Evolutionary conservation across 2,329 filamentous ascomycete genomes (phyloP), one percentile per base, ranked within the genome.

Genomic region (Fusarium coicis): DNA sequence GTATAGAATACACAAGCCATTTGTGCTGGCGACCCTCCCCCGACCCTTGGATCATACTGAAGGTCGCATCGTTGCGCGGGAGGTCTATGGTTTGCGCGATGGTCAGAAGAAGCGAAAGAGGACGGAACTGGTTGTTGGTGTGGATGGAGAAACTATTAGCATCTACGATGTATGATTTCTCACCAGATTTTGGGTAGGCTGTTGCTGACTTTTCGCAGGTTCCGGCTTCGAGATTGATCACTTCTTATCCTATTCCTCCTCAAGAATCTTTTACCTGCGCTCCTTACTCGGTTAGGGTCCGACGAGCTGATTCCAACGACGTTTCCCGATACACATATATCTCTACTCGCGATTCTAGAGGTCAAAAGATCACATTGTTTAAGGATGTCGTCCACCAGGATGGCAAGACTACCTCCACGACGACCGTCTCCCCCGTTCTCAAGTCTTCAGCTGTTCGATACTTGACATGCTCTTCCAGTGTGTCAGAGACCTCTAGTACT

Each of bases 171-270:
- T 91, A 75, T 75, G 88, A 79, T 34, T 8, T 19, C 11, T 26
- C 7, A 8, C 8, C 28, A 26, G 21, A 19, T 28, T 10, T 23
- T 36, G 26, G 37, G 19, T n/a, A 19, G 19, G 18, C 26, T 61
- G n/a, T 56, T 58, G 32, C 63, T 72, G 58, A 68, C 49, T 21
- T 34, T 32, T 67, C 36, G 65, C 71, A 92, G 90, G 85, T 92
- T 50, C 85, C 89, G 7, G 87, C 89, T 7, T 88, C 90, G 10
- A 85, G 88, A 68, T 83, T 92, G 69, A 86, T 92, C 75, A 92
- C 90, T 11, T 92, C 90, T 4, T 92, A 92, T 79, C 90, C 90
- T 28, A 87, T 92, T 68, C 88, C 90, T 32, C 91, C 90, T 4
- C 89, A 91, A 79, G 87, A 90, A 59, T 86, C 85, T 57, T 91